Evolutionary conservation across 805 yeast species (phyloP).

Genomic region (Candida sakaeoensis): DNA sequence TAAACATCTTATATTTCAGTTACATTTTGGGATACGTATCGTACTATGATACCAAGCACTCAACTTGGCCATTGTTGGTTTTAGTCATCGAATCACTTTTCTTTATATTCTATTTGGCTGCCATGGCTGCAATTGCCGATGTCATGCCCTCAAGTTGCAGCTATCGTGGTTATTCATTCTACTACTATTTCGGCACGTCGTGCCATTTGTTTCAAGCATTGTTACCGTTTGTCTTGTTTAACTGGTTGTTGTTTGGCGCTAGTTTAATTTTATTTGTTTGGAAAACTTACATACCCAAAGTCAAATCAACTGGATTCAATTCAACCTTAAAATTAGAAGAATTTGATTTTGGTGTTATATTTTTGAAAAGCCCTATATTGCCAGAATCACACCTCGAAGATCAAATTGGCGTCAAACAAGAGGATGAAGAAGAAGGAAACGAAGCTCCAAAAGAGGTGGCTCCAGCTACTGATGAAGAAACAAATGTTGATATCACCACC

Average conservation of each 20-base stretch:
- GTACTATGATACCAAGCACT: neutral
- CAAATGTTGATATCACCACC: conserved; percentile 1
- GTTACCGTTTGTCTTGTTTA: conserved; percentile 10
- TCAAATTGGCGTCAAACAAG: neutral
- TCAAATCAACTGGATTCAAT: conserved; percentile 4
- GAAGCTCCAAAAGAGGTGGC: neutral
- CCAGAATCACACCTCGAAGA: neutral
- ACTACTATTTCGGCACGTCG: neutral
- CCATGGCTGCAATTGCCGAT: conserved; percentile 11
- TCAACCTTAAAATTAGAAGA: neutral
- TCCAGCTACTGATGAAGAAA: conserved; percentile 2
- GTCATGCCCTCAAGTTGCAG: conserved; percentile 1
- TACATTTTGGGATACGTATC: conserved; percentile 4
- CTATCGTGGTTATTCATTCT: neutral
- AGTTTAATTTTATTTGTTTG: conserved; percentile 8
- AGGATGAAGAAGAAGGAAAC: neutral
- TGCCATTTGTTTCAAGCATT: conserved; percentile 7
- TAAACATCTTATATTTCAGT: conserved; percentile 7
- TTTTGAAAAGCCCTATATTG: neutral
- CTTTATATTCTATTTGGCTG: conserved; percentile 10
- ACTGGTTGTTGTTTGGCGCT: conserved; percentile 11
- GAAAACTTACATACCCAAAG: conserved; percentile 8
- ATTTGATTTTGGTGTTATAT: conserved; percentile 9
- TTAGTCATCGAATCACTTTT: conserved; percentile 7
- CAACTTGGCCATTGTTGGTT: conserved; percentile 5